A percentile compares a stretch with the other conserved stretches of the same genome.
Evolutionary conservation across 2,329 filamentous ascomycete genomes (phyloP).

Genomic region (Stylonectria norvegica): DNA sequence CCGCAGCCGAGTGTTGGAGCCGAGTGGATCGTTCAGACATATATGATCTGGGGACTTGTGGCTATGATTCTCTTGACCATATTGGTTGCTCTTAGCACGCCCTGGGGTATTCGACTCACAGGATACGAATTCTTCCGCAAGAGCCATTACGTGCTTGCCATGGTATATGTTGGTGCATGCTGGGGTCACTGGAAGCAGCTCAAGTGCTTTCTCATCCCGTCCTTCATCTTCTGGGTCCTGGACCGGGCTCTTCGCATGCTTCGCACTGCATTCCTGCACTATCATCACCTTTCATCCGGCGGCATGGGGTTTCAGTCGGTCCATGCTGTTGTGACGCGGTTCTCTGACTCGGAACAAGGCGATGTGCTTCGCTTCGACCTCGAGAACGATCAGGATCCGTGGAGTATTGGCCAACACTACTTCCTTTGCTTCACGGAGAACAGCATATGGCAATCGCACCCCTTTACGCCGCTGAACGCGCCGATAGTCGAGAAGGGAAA

Average conservation of each 20-base stretch:
- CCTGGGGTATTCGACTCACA: slow-evolving; percentile 57
- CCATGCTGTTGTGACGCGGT: slow-evolving; percentile 43
- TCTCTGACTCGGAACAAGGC: slow-evolving; percentile 54
- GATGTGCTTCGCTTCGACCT: slow-evolving; percentile 66
- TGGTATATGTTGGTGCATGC: slow-evolving; percentile 71
- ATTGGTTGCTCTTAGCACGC: slow-evolving; percentile 57
- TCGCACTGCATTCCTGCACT: slow-evolving; percentile 59
- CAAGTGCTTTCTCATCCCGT: slow-evolving; percentile 65
- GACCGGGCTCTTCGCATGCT: slow-evolving; percentile 59
- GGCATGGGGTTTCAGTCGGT: slow-evolving; percentile 54
- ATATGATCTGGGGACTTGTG: slow-evolving; percentile 71
- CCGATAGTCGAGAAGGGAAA: slow-evolving; percentile 40
- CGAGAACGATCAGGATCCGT: slow-evolving; percentile 55
- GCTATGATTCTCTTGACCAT: slow-evolving; percentile 63
- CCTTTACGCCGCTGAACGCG: slow-evolving; percentile 61
- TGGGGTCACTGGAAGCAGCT: slow-evolving; percentile 72
- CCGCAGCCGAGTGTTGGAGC: slow-evolving; percentile 61
- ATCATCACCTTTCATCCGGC: slow-evolving; percentile 43
- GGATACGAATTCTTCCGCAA: slow-evolving; percentile 79
- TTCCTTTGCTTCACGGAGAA: slow-evolving; percentile 65
- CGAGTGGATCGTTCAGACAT: slow-evolving; percentile 59
- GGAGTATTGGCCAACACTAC: slow-evolving; percentile 68
- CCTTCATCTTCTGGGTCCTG: slow-evolving; percentile 60
- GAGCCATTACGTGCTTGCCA: slow-evolving; percentile 67
- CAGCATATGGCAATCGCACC: slow-evolving; percentile 70